Evolutionary conservation across 192 early-diverging fungal genomes (phyloP), one percentile per base, ranked within the genome.

Genomic region (Linnemannia hyalina): DNA sequence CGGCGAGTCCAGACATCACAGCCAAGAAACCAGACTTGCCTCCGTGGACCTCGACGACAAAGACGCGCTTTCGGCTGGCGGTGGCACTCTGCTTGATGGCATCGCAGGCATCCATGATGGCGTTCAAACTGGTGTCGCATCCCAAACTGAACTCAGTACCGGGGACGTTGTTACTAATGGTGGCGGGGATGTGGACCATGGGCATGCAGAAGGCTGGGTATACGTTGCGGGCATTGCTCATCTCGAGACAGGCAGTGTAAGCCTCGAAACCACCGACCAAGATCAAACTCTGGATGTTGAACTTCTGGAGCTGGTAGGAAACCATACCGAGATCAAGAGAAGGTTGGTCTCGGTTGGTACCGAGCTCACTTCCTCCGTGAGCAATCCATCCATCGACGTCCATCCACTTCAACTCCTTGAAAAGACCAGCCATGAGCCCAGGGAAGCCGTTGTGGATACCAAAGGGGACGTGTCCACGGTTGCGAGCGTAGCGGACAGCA

Each of bases 211-310:
- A 95, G 3, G 96, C 95, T 52, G 98, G 98, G 83, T 97, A 99
- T 80, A 93, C 88, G 7, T 77, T n/a, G 60, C 98, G 89, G 55
- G 92, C 93, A 29, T 92, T 88, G 75, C 93, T 91, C 82, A 99
- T 88, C 63, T 93, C 91, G 9, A 97, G 75, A 73, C 97, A 90
- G 3, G 96, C 91, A 32, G 95, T 95, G 88, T 93, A 98, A 6
- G 95, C 98, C 87, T 99, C 98, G 78, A 99, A 99, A 5, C 98
- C 98, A 83, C 98, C 98, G 65, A 99, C 90, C n/a, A 99, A 89
- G 80, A 99, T 83, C 77, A 99, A 88, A n/a, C 95, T 95, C 74
- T 99, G 92, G 81, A 99, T 95, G 82, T 94, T 91, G 90, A 95
- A 92, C 81, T 97, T 96, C 87, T 99, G 98, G 54, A 99, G 89